Evolutionary conservation across 2,329 filamentous ascomycete species (phyloP).

Genomic region (Fusarium oligoseptatum): DNA sequence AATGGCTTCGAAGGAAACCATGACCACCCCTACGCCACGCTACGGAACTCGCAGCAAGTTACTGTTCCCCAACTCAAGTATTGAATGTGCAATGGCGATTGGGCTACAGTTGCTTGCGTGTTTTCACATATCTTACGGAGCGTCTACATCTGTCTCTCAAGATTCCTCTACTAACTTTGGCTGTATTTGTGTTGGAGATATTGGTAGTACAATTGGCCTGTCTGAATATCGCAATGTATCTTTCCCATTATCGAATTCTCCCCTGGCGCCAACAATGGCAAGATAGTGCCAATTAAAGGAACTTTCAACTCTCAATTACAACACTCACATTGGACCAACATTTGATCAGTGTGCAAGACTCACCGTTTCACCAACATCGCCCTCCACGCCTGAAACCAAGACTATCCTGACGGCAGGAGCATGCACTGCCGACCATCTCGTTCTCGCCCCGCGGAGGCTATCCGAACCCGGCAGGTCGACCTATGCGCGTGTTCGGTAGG

Average conservation of each 20-base stretch:
- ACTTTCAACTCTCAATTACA: slow-evolving; percentile 8
- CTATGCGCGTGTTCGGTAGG: background rate
- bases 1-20: slow-evolving; percentile 65
- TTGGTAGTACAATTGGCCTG: background rate
- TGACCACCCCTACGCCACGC: slow-evolving; percentile 66
- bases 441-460: background rate
- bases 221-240: background rate
- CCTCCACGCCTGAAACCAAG: slow-evolving; percentile 5
- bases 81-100: background rate
- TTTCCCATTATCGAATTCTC: background rate
- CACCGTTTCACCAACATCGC: slow-evolving; percentile 10
- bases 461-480: slow-evolving; percentile 11
- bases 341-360: background rate
- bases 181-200: background rate
- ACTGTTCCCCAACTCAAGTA: slow-evolving; percentile 43
- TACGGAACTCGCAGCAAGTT: slow-evolving; percentile 53
- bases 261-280: background rate
- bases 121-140: background rate
- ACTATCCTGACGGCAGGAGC: background rate
- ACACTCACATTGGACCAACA: background rate
- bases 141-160: background rate
- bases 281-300: background rate
- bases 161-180: background rate
- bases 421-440: slow-evolving; percentile 9
- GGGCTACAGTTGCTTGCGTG: background rate